phyloP scores from a whole-genome alignment of 2,329 filamentous ascomycete species.

The Verticillium nonalfalfae region DNA sequence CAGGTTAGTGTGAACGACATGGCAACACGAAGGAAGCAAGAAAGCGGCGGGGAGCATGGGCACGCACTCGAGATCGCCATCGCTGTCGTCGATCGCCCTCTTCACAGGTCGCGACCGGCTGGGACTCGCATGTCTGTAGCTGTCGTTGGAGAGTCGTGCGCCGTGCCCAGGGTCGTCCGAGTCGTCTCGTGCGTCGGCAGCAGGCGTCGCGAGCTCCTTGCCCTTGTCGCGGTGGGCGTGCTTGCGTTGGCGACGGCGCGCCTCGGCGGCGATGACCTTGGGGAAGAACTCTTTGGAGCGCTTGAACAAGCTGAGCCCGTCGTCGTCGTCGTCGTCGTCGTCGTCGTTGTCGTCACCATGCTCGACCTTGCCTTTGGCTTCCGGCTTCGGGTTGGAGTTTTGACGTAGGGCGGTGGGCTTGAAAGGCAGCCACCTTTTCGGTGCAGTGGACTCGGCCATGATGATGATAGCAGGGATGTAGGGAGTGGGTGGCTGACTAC shows the following conservation, averaged over 20 bases:
- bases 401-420: slow-evolving; percentile 39
- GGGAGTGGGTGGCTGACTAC: background rate
- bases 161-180: slow-evolving; percentile 9
- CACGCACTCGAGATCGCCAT: slow-evolving; percentile 1
- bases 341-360: no score
- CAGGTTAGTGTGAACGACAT: slow-evolving; percentile 8
- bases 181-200: slow-evolving; percentile 12
- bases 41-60: background rate
- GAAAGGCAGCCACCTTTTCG: slow-evolving; percentile 38
- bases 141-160: background rate
- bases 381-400: slow-evolving; percentile 18
- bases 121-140: background rate
- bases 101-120: slow-evolving; percentile 8
- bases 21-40: background rate
- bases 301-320: slow-evolving; percentile 41
- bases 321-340: slow-evolving; percentile 21
- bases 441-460: background rate
- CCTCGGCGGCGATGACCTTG: slow-evolving; percentile 32
- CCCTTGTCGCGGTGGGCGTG: slow-evolving; percentile 6
- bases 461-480: background rate
- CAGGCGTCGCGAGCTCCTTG: slow-evolving; percentile 3
- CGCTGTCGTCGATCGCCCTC: slow-evolving; percentile 13
- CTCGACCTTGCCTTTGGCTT: slow-evolving; percentile 5
- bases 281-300: slow-evolving; percentile 43
- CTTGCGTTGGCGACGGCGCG: slow-evolving; percentile 16